phyloP scores from a whole-genome alignment of 2,329 filamentous ascomycete species.

The Coniochaeta sp. region DNA sequence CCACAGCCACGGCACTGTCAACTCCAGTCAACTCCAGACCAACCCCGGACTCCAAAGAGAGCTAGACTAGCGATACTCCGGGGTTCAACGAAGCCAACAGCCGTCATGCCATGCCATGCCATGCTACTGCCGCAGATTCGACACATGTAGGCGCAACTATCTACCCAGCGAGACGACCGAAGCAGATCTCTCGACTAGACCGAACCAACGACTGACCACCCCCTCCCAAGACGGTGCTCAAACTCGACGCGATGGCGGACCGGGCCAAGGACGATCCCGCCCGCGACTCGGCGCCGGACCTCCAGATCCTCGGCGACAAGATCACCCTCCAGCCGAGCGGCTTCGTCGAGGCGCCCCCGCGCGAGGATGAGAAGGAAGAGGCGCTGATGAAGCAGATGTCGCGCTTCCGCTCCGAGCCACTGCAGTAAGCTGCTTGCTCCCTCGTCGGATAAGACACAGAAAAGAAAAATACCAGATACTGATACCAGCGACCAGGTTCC shows the following conservation, averaged over 20 bases:
- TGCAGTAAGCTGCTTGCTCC: constrained; percentile 37
- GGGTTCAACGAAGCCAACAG: not conserved
- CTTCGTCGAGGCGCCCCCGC: constrained; percentile 47
- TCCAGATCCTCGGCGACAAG: constrained; percentile 68
- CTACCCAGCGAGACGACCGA: not conserved
- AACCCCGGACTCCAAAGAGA: not conserved
- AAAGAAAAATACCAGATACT: constrained; percentile 6
- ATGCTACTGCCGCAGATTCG: not conserved
- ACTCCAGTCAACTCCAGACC: not conserved
- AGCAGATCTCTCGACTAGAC: not conserved
- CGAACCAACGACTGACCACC: too few species aligned
- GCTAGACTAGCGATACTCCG: not conserved
- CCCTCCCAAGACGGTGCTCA: too few species aligned
- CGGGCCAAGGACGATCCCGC: constrained; percentile 30
- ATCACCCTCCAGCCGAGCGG: constrained; percentile 70
- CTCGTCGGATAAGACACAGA: too few species aligned
- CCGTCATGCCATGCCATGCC: not conserved
- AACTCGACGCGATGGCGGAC: constrained; percentile 25
- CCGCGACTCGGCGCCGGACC: constrained; percentile 58
- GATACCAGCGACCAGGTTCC: constrained; percentile 53
- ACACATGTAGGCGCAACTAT: not conserved
- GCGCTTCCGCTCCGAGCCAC: constrained; percentile 67
- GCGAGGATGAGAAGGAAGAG: constrained; percentile 51
- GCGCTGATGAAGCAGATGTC: constrained; percentile 76
- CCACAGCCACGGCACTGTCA: not conserved